Percentiles rank a stretch among this genome's conserved stretches.
These are phyloP conservation scores for Meyerozyma smithsonii DNA, from an alignment of 1,139 yeast genomes.

Conservation along the genomic window DNA sequence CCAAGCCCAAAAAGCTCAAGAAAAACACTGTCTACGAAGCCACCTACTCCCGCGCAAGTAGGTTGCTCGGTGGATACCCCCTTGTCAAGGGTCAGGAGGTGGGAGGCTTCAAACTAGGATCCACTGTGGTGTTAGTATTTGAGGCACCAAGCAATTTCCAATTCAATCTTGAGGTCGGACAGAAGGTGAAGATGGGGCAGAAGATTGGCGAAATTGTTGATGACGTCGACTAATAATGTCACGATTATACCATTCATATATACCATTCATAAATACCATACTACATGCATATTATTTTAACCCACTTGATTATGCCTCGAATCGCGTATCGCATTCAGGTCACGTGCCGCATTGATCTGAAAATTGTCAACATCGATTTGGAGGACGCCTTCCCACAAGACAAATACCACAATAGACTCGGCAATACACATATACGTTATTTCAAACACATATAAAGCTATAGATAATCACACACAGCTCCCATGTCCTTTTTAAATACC, in stretches of 20 bases:
- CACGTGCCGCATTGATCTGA: neutral
- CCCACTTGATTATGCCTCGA: neutral
- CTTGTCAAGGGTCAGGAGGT: conserved; percentile 88
- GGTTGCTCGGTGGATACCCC: conserved; percentile 83
- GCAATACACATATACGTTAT: neutral
- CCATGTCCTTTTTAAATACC: conserved; percentile 43
- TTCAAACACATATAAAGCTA: too few species aligned
- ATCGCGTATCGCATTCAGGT: neutral
- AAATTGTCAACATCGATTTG: neutral
- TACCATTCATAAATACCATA: neutral
- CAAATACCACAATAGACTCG: neutral
- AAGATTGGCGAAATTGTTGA: conserved; percentile 49
- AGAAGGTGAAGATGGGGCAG: conserved; percentile 83
- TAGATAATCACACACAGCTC: neutral
- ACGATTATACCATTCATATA: too few species aligned
- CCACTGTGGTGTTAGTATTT: conserved; percentile 91
- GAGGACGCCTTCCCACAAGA: neutral
- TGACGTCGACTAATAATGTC: neutral
- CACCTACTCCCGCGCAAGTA: conserved; percentile 77
- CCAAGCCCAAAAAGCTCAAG: conserved; percentile 36
- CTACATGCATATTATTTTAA: neutral
- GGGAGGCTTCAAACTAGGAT: conserved; percentile 95
- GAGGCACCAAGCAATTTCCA: conserved; percentile 85
- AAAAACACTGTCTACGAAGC: conserved; percentile 93
- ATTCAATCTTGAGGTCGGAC: conserved; percentile 67